Evolutionary conservation across 2,329 filamentous ascomycete species (phyloP), one percentile per base, ranked within the genome.

Genomic region (Chrysosporium keratinophilum): DNA sequence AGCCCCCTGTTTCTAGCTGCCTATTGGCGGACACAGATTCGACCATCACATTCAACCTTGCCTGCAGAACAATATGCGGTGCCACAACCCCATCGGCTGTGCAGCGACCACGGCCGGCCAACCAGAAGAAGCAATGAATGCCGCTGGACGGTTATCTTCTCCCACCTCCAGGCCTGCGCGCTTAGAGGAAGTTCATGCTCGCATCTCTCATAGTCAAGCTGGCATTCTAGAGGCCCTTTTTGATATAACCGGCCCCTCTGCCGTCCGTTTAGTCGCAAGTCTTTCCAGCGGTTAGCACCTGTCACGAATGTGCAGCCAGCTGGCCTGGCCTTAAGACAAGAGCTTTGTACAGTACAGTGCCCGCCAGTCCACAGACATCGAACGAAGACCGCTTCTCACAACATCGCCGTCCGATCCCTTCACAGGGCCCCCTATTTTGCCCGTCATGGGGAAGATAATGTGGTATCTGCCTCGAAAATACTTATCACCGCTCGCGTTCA

Each of bases 401-500:
- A 5, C 17, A 14, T 41, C 39, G 39, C 39, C 39, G 17, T 41
- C 39, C 39, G 39, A 19, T 41, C 39, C 17, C 14, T 41, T 17
- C 12, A 17, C 28, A 14, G n/a, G 23, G 19, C 15, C 28, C n/a
- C 11, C 33, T 39, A 20, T 40, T 20, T 50, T 11, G 51, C 35
- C 35, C 51, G 33, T 28, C 20, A 57, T 57, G 55, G 55, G 52
- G 20, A 51, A 52, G 37, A 39, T 53, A 33, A 52, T 55, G 51
- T 60, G 54, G 48, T 60, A 57, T 64, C 68, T 82, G 52, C 76
- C 79, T 17, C 74, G 73, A 61, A 69, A 74, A 63, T 82, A 80
- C 73, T 74, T 76, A 53, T 69, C 76, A 28, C 74, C 76, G 41
- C 75, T 73, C 59, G 57, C 76, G 57, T 69, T 81, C 60, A 71